Base-by-base conservation (phyloP, 2,329 filamentous ascomycete species). In the Beauveria scarabaeidicola region DNA sequence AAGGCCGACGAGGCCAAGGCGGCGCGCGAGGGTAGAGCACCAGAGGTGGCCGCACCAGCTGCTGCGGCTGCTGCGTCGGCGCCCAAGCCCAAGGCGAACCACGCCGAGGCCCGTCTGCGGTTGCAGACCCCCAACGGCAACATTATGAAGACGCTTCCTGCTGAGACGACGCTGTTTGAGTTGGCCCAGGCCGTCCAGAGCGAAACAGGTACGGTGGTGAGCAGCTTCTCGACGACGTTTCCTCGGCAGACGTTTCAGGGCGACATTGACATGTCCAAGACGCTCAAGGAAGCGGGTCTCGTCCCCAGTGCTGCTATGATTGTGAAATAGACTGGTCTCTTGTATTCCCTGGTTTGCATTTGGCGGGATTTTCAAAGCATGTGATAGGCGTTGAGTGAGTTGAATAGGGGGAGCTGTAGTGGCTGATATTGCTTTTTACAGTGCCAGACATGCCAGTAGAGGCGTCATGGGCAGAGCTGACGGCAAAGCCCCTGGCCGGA, bases 101-200 rank as follows among this genome's bases (percentile, higher is more conserved):
- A 94, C 71, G 90, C 81, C 21, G 91, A 96, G 71, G 86, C 91
- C 13, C 83, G 94, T 29, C 75, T 99, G 63, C 82, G 92, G 61
- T 76, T 99, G 44, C 91, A 96, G 73, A 92, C 88, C 0, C 78
- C 76, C 19, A 64, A 64, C 5, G 90, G 91, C 15, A 92, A 89
- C 62, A 77, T 97, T 58, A 86, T 88, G 75, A 97, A 96, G 81
- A 93, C 89, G 0, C 86, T 96, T 64, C 87, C 91, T 0, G 91
- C 90, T 6, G 90, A 95, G 61, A 95, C 91, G 3, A 97, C 94
- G 0, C 77, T 99, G 11, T 96, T 96, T 67, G 93, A 99, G 75
- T 86, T 99, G 54, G 91, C 90, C 0, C 85, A 92, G 66, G 82
- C 86, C 61, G 71, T 99, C 25, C 78, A 85, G 69, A 73, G 82